These are phyloP conservation scores for Phytophthora chlamydospora DNA, from an alignment of 352 stramenopile genomes.

Conservation along the genomic window DNA sequence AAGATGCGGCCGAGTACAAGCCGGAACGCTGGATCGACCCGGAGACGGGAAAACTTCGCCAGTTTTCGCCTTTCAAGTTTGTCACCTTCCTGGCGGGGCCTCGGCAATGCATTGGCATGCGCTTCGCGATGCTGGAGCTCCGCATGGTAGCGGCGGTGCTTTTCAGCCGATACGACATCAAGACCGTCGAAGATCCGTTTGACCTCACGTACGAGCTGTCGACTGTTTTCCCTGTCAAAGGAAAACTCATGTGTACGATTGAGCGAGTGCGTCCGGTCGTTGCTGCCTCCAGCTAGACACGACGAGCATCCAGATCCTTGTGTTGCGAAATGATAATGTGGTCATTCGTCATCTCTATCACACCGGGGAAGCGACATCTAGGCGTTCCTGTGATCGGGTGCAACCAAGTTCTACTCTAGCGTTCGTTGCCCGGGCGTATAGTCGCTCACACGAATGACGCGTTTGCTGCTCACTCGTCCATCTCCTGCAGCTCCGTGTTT, in stretches of 20 bases:
- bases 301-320: not conserved
- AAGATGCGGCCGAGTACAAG: constrained; percentile 55
- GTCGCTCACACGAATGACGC: constrained; percentile 3
- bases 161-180: constrained; percentile 49
- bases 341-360: not conserved
- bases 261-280: constrained; percentile 4
- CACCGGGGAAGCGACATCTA: too few species aligned
- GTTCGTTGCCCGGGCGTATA: too few species aligned
- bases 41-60: constrained; percentile 33
- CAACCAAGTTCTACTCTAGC: too few species aligned
- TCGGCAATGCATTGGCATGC: constrained; percentile 65
- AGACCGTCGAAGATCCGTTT: constrained; percentile 42
- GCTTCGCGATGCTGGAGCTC: constrained; percentile 61
- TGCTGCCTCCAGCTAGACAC: constrained; percentile 11
- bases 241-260: constrained; percentile 25
- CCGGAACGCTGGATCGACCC: constrained; percentile 69
- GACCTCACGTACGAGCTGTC: constrained; percentile 43
- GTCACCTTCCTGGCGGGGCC: constrained; percentile 60
- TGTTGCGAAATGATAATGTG: constrained; percentile 9
- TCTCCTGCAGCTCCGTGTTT: constrained; percentile 9
- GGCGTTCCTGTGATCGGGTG: too few species aligned
- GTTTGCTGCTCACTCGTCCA: too few species aligned
- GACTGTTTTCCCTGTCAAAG: constrained; percentile 36
- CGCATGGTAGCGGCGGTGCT: constrained; percentile 52
- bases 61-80: constrained; percentile 55